phyloP scores from a whole-genome alignment of 2,329 filamentous ascomycete genomes.

The Beauveria brongniartii region DNA sequence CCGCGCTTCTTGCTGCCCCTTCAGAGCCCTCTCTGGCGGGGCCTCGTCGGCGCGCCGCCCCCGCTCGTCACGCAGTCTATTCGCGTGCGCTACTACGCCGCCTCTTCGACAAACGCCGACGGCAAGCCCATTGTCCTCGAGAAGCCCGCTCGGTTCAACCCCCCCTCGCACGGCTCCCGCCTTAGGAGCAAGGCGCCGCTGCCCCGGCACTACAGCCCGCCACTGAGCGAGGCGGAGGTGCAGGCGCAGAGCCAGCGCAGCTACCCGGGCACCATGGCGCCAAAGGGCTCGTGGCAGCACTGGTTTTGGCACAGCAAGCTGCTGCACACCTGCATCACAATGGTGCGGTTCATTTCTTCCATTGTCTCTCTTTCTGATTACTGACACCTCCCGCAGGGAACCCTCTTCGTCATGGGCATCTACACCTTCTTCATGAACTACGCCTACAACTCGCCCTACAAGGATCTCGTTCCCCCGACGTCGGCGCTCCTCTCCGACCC shows the following conservation, averaged over 20 bases:
- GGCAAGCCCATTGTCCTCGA: conserved; percentile 61
- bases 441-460: conserved; percentile 68
- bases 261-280: conserved; percentile 86
- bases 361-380: background rate
- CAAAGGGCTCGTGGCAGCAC: conserved; percentile 71
- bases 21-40: conserved; percentile 48
- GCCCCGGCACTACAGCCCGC: conserved; percentile 67
- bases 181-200: conserved; percentile 40
- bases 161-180: conserved; percentile 77
- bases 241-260: conserved; percentile 58
- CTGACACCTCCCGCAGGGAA: conserved; percentile 36
- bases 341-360: conserved; percentile 47
- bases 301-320: conserved; percentile 72
- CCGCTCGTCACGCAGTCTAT: conserved; percentile 28
- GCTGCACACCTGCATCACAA: conserved; percentile 75
- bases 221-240: conserved; percentile 57
- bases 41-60: conserved; percentile 13
- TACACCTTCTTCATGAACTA: conserved; percentile 75
- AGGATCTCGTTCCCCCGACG: conserved; percentile 65
- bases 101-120: background rate
- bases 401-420: conserved; percentile 59
- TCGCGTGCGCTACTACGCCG: conserved; percentile 23
- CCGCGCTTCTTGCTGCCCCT: conserved; percentile 62
- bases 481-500: conserved; percentile 64
- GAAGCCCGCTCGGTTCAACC: conserved; percentile 83